Conservation (phyloP, 2,329 filamentous ascomycete genomes). For the Exserohilum rostratum region DNA sequence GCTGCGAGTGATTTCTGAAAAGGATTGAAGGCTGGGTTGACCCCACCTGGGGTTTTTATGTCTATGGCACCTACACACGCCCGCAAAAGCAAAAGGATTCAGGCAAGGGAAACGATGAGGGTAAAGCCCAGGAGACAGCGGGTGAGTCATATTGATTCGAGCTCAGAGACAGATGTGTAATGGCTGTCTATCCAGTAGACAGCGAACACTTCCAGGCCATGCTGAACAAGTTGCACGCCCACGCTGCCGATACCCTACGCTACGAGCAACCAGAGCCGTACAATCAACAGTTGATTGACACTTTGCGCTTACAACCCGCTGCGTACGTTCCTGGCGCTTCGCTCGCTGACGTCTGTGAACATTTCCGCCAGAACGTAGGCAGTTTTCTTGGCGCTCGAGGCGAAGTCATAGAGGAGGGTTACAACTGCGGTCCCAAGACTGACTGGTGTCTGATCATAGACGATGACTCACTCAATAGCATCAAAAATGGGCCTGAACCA, state of each 20-base stretch:
- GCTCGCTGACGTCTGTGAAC: constrained; percentile 8
- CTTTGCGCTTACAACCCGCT: constrained; percentile 5
- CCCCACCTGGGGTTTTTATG: constrained; percentile 4
- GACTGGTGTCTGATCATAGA: constrained; percentile 10
- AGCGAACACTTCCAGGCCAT: constrained; percentile 5
- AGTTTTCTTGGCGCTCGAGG: not conserved
- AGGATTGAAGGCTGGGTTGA: not conserved
- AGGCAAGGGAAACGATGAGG: not conserved
- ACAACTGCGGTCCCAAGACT: constrained; percentile 7
- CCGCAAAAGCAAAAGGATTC: constrained; percentile 1
- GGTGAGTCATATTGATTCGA: too few relatives aligned
- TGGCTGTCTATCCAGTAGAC: constrained; percentile 1
- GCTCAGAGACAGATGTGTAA: not conserved
- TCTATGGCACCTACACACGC: constrained; percentile 4
- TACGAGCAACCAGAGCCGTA: constrained; percentile 9
- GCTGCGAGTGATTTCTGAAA: constrained; percentile 2
- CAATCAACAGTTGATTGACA: constrained; percentile 10
- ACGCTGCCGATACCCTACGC: constrained; percentile 3
- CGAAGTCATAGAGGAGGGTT: constrained; percentile 1
- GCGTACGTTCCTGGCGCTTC: constrained; percentile 9
- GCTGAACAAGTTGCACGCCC: not conserved
- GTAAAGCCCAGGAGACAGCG: too few relatives aligned
- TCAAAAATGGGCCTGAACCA: constrained; percentile 8
- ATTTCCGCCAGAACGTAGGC: constrained; percentile 7
- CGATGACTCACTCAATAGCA: constrained; percentile 9